phyloP scores from a whole-genome alignment of 2,329 filamentous ascomycete genomes.

The Herpotrichia juniperi region DNA sequence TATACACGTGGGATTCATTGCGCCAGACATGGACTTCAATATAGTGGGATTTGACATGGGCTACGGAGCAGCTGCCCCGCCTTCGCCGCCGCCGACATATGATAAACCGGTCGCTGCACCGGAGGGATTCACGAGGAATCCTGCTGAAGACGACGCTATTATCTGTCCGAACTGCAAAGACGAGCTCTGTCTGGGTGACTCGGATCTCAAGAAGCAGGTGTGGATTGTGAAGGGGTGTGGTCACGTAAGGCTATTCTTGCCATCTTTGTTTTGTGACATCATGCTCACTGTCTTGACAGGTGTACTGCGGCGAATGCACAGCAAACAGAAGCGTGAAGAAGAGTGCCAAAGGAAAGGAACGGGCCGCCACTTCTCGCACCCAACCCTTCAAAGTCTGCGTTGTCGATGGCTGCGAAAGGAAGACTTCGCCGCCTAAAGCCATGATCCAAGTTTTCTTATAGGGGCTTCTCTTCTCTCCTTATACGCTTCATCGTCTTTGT shows the following conservation, averaged over 20 bases:
- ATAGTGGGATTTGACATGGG: slow-evolving; percentile 53
- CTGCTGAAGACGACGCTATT: slow-evolving; percentile 72
- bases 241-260: slow-evolving; percentile 68
- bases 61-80: slow-evolving; percentile 26
- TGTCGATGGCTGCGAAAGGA: slow-evolving; percentile 51
- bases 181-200: slow-evolving; percentile 78
- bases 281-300: slow-evolving; percentile 39
- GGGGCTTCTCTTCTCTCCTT: background rate
- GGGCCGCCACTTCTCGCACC: slow-evolving; percentile 27
- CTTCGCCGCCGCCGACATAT: slow-evolving; percentile 55
- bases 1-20: slow-evolving; percentile 28
- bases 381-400: slow-evolving; percentile 54
- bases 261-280: background rate
- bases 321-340: slow-evolving; percentile 43
- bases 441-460: slow-evolving; percentile 52
- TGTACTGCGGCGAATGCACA: slow-evolving; percentile 61
- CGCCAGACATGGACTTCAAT: slow-evolving; percentile 47
- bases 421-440: slow-evolving; percentile 32
- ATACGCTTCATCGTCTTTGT: background rate
- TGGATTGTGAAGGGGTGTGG: slow-evolving; percentile 92
- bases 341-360: slow-evolving; percentile 49
- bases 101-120: slow-evolving; percentile 68
- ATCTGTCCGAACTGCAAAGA: slow-evolving; percentile 87
- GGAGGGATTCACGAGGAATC: slow-evolving; percentile 81
- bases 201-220: slow-evolving; percentile 77